Base-by-base conservation (phyloP, 495 filamentous ascomycete species). In the Podospora didyma region DNA sequence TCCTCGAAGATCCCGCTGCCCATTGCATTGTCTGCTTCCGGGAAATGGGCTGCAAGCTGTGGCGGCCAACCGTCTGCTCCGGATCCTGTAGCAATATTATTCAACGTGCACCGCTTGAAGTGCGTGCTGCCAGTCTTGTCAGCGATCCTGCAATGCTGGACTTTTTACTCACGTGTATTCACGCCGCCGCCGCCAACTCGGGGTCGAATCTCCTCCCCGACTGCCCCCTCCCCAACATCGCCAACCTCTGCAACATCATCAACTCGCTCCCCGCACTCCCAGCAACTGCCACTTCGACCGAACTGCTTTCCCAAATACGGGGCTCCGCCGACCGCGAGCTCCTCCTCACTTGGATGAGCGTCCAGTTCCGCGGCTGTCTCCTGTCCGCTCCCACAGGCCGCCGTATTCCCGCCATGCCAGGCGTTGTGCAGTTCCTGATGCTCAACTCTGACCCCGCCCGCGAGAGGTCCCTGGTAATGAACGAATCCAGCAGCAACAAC, bases 381-480 rank as follows among this genome's bases (percentile, higher is more conserved):
- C 20, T 61, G 19, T 31, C 53, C 14, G 49, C 58, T 7, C 54
- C 58, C 17, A 7, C 23, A 16, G 42, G 42, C 24, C 45, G 41
- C 4, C 49, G 45, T 4, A 35, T 61, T 10, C 58, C 53, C 0
- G 47, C 44, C 3, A 57, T 61, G 58, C 53, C 39, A 17, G 31
- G 49, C 9, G 53, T 45, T 1, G 45, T 46, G 14, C 58, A 61
- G 54, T 61, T 61, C n/a, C 2, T 61, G 23, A 26, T 60, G 45
- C 26, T 53, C 21, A 60, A 60, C 47, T 26, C 28, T 12, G 23
- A 23, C 11, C 42, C 51, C 7, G 34, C 37, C n/a, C 17, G 46
- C 2, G 51, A 55, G 28, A 22, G 51, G 28, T n/a, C n/a, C n/a
- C n/a, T n/a, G n/a, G n/a, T n/a, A n/a, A n/a, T n/a, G n/a, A n/a